These are phyloP conservation scores for Reutealis trisperma DNA, from an alignment of 345 rosid species.

Conservation along the genomic window DNA sequence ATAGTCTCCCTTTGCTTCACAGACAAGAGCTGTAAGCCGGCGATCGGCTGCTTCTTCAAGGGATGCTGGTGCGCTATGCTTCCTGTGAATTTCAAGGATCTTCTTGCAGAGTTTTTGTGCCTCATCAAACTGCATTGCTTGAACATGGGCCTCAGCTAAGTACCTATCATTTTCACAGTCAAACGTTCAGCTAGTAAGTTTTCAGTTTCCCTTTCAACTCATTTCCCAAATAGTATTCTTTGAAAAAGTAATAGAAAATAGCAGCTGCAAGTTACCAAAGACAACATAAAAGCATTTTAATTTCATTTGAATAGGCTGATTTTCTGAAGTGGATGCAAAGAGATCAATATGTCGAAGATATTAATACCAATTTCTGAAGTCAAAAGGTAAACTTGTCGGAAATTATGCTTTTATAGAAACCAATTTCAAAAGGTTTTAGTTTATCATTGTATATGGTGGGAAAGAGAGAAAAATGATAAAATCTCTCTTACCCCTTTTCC, in stretches of 20 bases:
- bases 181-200: neutral
- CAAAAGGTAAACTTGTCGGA: neutral
- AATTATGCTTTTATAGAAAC: no score
- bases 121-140: conserved; percentile 95
- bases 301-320: neutral
- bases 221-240: neutral
- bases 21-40: conserved; percentile 80
- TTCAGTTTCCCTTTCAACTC: neutral
- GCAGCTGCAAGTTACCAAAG: neutral
- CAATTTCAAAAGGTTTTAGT: no score
- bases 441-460: no score
- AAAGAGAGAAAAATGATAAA: no score
- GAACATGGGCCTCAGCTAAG: conserved; percentile 92
- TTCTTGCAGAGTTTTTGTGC: conserved; percentile 87
- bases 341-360: neutral
- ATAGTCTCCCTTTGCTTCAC: conserved; percentile 93
- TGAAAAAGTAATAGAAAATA: neutral
- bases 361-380: neutral
- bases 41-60: conserved; percentile 94
- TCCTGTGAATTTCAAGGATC: conserved; percentile 87
- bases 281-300: neutral
- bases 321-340: neutral
- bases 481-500: no score
- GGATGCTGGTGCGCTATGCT: conserved; percentile 83
- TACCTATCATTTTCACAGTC: conserved; percentile 53